A percentile compares a stretch with the other conserved stretches of the same genome.
These are phyloP conservation scores for Ceratocystis harringtonii DNA, from an alignment of 2,329 filamentous ascomycete genomes.

Conservation along the genomic window DNA sequence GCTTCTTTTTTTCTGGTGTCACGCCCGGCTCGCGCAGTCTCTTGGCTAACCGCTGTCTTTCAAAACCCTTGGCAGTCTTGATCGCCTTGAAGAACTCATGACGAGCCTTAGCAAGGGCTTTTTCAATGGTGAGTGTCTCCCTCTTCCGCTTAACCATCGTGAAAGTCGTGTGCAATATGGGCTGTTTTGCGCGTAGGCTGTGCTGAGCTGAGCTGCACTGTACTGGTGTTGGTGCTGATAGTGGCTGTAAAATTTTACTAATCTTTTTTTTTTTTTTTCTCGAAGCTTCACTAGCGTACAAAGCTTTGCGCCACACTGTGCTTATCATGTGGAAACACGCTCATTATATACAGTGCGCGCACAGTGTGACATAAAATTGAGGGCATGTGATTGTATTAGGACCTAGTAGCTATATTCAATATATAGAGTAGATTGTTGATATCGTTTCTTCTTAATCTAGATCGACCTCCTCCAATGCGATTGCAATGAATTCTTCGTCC, in stretches of 20 bases:
- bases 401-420: neutral
- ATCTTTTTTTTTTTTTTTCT: slow-evolving; percentile 11
- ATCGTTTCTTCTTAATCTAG: slow-evolving; percentile 18
- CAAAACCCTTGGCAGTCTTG: slow-evolving; percentile 59
- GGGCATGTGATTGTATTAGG: neutral
- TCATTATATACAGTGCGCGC: neutral
- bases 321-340: neutral
- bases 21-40: slow-evolving; percentile 35
- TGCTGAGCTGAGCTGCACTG: neutral
- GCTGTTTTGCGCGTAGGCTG: neutral
- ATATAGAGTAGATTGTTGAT: neutral
- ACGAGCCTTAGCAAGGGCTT: slow-evolving; percentile 38
- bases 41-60: slow-evolving; percentile 60
- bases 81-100: slow-evolving; percentile 51
- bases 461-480: slow-evolving; percentile 20
- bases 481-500: slow-evolving; percentile 19
- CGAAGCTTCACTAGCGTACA: slow-evolving; percentile 6
- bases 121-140: slow-evolving; percentile 31
- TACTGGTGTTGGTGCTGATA: neutral
- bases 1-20: slow-evolving; percentile 35
- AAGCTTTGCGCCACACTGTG: slow-evolving; percentile 13
- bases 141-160: slow-evolving; percentile 46
- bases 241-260: neutral
- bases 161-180: neutral
- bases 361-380: neutral